Conservation (phyloP, 768 basidiomycete species). For the Paxillus rubicundulus region DNA sequence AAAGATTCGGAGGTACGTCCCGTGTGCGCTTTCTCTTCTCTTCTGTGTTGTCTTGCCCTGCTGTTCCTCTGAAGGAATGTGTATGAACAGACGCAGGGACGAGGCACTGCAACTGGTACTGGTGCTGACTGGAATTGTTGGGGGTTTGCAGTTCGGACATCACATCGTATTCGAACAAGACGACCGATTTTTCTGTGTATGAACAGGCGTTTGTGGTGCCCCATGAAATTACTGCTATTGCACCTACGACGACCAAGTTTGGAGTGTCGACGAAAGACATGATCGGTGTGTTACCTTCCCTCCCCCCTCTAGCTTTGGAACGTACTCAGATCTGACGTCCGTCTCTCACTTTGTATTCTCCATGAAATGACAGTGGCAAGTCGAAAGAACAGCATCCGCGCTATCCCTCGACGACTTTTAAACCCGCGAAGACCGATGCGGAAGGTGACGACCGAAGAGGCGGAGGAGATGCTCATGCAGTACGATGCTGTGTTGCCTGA, state of each 20-base stretch:
- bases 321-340: neutral
- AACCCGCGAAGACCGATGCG: conserved; percentile 81
- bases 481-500: conserved; percentile 80
- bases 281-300: conserved; percentile 55
- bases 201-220: conserved; percentile 74
- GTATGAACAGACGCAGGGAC: no score
- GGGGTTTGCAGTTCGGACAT: conserved; percentile 44
- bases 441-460: conserved; percentile 73
- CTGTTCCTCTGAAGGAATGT: no score
- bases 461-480: conserved; percentile 81
- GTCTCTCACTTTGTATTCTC: neutral
- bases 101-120: neutral
- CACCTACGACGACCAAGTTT: conserved; percentile 79
- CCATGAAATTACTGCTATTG: conserved; percentile 62
- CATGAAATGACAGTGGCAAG: conserved; percentile 60
- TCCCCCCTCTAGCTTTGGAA: neutral
- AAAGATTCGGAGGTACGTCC: conserved; percentile 65
- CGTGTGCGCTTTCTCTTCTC: conserved; percentile 16
- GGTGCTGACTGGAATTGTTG: neutral
- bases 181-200: conserved; percentile 51
- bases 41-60: neutral
- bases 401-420: conserved; percentile 68
- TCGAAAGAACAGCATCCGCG: conserved; percentile 67
- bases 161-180: conserved; percentile 54
- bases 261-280: conserved; percentile 87